Evolutionary conservation across 208 protist species (phyloP), one percentile per base, ranked within the genome.

Genomic region (Strigomonas culicis): DNA sequence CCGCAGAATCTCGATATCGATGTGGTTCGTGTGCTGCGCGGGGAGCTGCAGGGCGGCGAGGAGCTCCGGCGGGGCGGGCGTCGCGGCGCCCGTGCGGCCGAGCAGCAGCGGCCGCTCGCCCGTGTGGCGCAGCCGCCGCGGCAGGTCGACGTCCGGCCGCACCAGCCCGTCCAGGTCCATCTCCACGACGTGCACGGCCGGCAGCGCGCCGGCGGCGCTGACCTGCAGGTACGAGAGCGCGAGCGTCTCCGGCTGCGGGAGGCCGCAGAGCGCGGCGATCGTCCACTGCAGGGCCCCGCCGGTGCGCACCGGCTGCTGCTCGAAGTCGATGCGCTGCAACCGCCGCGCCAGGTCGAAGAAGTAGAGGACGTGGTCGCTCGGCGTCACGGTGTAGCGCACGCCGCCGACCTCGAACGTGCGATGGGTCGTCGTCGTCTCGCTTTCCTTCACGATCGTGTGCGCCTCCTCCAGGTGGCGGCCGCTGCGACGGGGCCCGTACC

Each of bases 101-200:
- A 93, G 64, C 46, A 79, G 47, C 44, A 90, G 70, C 50, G 86
- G 86, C 4, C 69, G 63, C 15, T 68, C 68, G n/a, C 63, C 77
- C 0, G 80, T 90, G 50, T 88, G 76, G 24, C 25, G 41, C 78
- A 90, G 75, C 1, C 83, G 80, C 8, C 60, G 25, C 0, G 43
- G 53, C n/a, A 88, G 74, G 11, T 79, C 66, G 3, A 51, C 59
- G 57, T 93, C 86, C 1, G 64, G 71, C 25, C 60, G 46, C 13
- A 90, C 55, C 22, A 93, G 81, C 15, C 52, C 72, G 36, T 86
- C 77, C 22, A 84, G 32, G 57, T 93, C 83, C 55, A 88, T 58
- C 32, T 82, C 78, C 1, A 88, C 73, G 17, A 66, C 49, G 13
- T 15, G 13, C 55, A 58, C 19, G 10, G 7, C 10, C 50, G 25